Percentiles rank a stretch among this genome's conserved stretches.
These are phyloP conservation scores for Adenanthera pavonina DNA, from an alignment of 306 rosid genomes.

Conservation along the genomic window DNA sequence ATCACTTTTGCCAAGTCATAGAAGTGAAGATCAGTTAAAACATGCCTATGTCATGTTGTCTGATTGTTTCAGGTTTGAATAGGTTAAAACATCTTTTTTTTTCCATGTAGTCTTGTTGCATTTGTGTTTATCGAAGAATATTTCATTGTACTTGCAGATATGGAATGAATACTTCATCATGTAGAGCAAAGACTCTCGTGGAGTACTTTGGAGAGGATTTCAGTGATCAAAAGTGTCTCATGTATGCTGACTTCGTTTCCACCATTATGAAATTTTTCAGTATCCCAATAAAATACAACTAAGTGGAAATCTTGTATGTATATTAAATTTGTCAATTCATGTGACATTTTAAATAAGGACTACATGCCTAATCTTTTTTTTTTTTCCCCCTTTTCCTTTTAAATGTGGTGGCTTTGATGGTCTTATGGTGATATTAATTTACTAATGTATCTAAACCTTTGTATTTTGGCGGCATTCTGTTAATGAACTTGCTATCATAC, in stretches of 20 bases:
- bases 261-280: constrained; percentile 32
- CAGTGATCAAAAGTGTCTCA: constrained; percentile 62
- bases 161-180: constrained; percentile 80
- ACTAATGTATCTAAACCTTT: constrained; percentile 24
- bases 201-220: constrained; percentile 90
- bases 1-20: constrained; percentile 84
- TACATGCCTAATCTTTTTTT: background rate
- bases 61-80: constrained; percentile 86
- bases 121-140: background rate
- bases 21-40: constrained; percentile 75
- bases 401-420: constrained; percentile 5
- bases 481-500: constrained; percentile 36
- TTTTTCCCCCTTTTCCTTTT: background rate
- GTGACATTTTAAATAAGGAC: constrained; percentile 21
- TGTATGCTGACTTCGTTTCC: constrained; percentile 59
- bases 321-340: constrained; percentile 9
- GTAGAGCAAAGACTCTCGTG: constrained; percentile 83
- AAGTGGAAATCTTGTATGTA: constrained; percentile 23
- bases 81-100: constrained; percentile 39
- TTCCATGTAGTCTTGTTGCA: constrained; percentile 25
- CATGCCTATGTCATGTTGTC: constrained; percentile 83
- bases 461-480: constrained; percentile 5
- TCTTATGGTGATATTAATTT: constrained; percentile 8
- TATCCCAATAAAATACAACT: constrained; percentile 12
- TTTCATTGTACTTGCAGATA: constrained; percentile 57